These are phyloP conservation scores for Calonectria henricotiae DNA, from an alignment of 2,329 filamentous ascomycete species.

Conservation along the genomic window DNA sequence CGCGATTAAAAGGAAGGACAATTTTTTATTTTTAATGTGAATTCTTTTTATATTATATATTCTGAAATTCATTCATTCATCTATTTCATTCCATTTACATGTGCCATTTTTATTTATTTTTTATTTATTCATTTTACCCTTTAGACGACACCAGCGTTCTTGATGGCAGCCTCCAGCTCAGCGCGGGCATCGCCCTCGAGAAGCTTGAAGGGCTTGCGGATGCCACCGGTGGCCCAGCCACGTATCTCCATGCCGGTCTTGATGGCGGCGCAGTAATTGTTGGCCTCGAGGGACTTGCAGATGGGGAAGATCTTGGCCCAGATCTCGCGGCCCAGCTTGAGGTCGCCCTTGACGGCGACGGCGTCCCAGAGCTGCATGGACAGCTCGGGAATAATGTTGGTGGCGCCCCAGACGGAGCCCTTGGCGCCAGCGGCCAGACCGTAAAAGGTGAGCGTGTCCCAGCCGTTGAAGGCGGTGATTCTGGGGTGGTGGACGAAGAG, in stretches of 20 bases:
- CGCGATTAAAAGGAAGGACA: conserved; percentile 14
- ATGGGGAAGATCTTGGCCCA: conserved; percentile 68
- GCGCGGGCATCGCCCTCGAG: conserved; percentile 50
- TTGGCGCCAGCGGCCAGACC: conserved; percentile 67
- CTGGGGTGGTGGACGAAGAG: conserved; percentile 60
- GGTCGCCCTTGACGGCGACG: conserved; percentile 58
- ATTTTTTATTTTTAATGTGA: conserved; percentile 24
- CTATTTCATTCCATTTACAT: not conserved
- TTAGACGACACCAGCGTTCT: conserved; percentile 59
- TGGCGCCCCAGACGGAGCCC: conserved; percentile 68
- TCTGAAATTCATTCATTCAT: conserved; percentile 20
- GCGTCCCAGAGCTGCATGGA: conserved; percentile 66
- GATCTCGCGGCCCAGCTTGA: conserved; percentile 62
- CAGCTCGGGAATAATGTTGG: conserved; percentile 68
- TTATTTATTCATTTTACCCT: not conserved
- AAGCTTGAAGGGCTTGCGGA: conserved; percentile 67
- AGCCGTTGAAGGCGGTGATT: conserved; percentile 69
- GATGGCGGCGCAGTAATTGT: conserved; percentile 65
- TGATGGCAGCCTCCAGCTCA: conserved; percentile 59
- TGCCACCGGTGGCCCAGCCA: conserved; percentile 64
- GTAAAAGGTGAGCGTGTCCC: conserved; percentile 71
- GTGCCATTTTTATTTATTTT: not conserved
- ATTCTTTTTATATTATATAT: conserved; percentile 28
- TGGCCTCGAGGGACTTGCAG: conserved; percentile 67
- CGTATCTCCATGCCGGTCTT: conserved; percentile 68